Percentiles rank a stretch among this genome's conserved stretches.
Evolutionary conservation across 768 basidiomycete species (phyloP).

Genomic region (Rhodotorula diobovata): DNA sequence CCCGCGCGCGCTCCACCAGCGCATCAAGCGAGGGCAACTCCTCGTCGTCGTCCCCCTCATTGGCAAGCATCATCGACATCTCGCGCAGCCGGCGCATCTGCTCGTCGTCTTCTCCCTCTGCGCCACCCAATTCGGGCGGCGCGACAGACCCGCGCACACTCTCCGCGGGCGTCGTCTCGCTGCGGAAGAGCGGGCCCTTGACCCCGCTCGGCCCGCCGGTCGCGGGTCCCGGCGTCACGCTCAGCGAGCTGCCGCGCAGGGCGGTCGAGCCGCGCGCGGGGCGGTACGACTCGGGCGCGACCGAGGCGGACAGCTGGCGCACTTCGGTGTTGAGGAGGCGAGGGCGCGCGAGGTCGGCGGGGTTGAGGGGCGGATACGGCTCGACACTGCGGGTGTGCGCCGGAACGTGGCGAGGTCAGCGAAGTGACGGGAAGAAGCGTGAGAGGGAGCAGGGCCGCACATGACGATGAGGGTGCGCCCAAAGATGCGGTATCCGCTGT

Average conservation of each 20-base stretch:
- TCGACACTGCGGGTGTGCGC: conserved; percentile 23
- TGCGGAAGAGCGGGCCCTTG: conserved; percentile 12
- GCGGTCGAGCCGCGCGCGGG: neutral
- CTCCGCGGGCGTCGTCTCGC: neutral
- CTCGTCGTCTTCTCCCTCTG: neutral
- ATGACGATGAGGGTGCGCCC: conserved; percentile 35
- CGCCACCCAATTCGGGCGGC: neutral
- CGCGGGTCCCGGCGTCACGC: conserved; percentile 12
- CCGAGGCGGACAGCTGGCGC: conserved; percentile 24
- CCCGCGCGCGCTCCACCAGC: neutral
- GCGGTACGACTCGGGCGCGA: conserved; percentile 14
- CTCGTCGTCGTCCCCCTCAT: neutral
- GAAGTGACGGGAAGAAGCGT: too few relatives aligned
- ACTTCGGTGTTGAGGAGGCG: conserved; percentile 10
- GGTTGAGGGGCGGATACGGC: conserved; percentile 27
- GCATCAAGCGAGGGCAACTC: neutral
- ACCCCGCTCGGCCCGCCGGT: neutral
- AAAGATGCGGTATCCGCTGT: conserved; percentile 32
- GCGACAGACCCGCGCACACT: conserved; percentile 1
- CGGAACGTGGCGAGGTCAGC: neutral
- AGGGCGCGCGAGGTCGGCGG: neutral
- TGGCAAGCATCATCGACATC: conserved; percentile 1
- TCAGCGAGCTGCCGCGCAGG: neutral
- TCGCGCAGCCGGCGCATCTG: conserved; percentile 13
- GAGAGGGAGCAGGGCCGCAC: neutral